Evolutionary conservation across 208 protist species (phyloP).

Genomic region (Trypanosoma conorhini): DNA sequence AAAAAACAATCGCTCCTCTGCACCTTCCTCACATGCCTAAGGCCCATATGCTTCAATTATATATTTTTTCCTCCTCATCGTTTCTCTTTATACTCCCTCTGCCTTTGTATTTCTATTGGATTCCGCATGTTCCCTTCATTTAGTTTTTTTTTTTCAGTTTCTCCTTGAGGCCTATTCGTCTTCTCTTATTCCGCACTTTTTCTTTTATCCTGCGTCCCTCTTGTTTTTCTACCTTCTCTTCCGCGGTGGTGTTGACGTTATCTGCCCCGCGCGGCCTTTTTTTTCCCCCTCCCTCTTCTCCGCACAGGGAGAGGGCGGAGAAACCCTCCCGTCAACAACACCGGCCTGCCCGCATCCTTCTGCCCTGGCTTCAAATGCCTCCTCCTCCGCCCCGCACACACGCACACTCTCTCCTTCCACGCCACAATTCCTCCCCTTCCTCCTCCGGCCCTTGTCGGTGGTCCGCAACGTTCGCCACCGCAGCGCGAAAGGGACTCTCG

Average conservation of each 20-base stretch:
- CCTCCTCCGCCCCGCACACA: too few relatives aligned
- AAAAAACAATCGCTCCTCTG: background rate
- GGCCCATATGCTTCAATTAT: background rate
- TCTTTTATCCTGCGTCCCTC: slow-evolving; percentile 6
- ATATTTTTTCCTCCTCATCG: background rate
- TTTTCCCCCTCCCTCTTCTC: background rate
- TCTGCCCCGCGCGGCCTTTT: background rate
- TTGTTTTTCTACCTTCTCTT: slow-evolving; percentile 5
- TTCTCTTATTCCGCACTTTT: background rate
- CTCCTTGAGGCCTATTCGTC: background rate
- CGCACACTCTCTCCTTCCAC: too few relatives aligned
- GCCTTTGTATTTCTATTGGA: background rate
- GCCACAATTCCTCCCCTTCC: too few relatives aligned
- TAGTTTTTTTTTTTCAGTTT: slow-evolving; percentile 6
- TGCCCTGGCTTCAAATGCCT: too few relatives aligned
- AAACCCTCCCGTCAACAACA: too few relatives aligned
- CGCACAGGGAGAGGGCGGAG: background rate
- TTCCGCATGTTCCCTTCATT: slow-evolving; percentile 17
- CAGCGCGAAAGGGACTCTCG: too few relatives aligned
- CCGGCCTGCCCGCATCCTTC: too few relatives aligned
- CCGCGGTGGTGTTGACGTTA: background rate
- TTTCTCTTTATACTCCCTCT: too few relatives aligned
- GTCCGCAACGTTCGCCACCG: too few relatives aligned
- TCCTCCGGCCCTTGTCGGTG: too few relatives aligned
- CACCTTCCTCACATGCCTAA: background rate